Base-by-base conservation (phyloP, 2,329 filamentous ascomycete species). In the Hyphodiscus sp. region DNA sequence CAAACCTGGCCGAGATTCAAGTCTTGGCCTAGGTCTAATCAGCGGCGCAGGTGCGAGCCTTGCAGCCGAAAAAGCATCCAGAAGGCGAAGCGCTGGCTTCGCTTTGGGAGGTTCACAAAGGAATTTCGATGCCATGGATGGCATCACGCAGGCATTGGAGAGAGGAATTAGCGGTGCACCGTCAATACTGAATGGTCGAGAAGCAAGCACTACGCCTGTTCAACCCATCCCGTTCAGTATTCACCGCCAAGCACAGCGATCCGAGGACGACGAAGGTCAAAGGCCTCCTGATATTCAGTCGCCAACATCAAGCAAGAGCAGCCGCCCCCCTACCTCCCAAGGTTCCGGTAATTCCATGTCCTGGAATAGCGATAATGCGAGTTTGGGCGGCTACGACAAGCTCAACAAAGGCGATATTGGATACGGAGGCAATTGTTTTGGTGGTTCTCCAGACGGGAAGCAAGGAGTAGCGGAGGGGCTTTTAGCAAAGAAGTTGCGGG, bases 401-500 rank as follows among this genome's bases (percentile, higher is more conserved):
- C 78, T 89, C 19, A 82, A 67, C 62, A 86, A 79, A 65, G 83
- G 82, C 6, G 83, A 89, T 56, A 68, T 74, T 19, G 78, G 83
- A 38, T 84, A 87, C 63, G 79, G 84, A 41, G 76, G 80, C 1
- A 79, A 81, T 51, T 70, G 74, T 0, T 83, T 78, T 59, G 66
- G 61, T 20, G 67, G 61, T 9, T 67, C 67, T 50, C 68, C 67
- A 30, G 67, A 70, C 60, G 71, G 71, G 38, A 69, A 69, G 55
- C 64, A 70, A 2, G 73, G 69, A n/a, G 71, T 71, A 1, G 75
- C 80, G 4, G 85, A 89, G 62, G 81, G 87, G 2, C 69, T 94
- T 16, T 72, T 94, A 16, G 88, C 88, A 11, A 82, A 82, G 66
- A 78, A 83, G 53, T 71, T 92, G 45, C 78, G 82, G 59, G 80